Percentiles rank a stretch among this genome's conserved stretches.
These are phyloP conservation scores for Flaveria bidentis DNA, from an alignment of 129 eudicot genomes.

Conservation along the genomic window DNA sequence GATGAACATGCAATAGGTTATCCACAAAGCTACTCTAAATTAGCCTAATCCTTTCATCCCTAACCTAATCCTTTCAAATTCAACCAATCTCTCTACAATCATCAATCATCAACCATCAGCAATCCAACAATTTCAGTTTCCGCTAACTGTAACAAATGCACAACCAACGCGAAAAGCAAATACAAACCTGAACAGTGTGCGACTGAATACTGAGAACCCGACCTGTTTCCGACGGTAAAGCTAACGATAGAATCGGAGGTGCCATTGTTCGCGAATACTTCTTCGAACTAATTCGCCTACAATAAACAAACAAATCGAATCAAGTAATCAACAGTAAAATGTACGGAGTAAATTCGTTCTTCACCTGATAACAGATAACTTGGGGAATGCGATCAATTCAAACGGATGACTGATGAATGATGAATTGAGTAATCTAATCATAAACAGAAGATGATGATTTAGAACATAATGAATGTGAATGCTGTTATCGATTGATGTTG, in stretches of 20 bases:
- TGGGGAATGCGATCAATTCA: constrained; percentile 26
- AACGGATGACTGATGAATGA: not conserved
- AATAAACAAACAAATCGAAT: constrained; percentile 15
- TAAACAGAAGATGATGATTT: constrained; percentile 17
- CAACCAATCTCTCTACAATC: not conserved
- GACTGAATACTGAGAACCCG: constrained; percentile 98
- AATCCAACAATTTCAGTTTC: not conserved
- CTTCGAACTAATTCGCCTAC: constrained; percentile 43
- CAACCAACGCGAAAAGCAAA: not conserved
- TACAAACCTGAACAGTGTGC: constrained; percentile 85
- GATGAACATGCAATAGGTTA: constrained; percentile 1
- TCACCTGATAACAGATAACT: constrained; percentile 43
- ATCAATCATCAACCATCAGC: not conserved
- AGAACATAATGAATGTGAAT: not conserved
- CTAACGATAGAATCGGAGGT: constrained; percentile 81
- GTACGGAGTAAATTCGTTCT: not conserved
- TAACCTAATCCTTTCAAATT: not conserved
- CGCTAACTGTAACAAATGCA: not conserved
- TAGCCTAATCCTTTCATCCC: not conserved
- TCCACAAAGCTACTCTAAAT: constrained; percentile 6
- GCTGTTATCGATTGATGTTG: not conserved
- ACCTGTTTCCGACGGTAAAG: constrained; percentile 88
- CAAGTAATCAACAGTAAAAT: not conserved
- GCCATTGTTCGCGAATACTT: constrained; percentile 46
- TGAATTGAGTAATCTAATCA: constrained; percentile 26